These are phyloP conservation scores for Plasmodium coatneyi DNA, from an alignment of 169 alveolate species.

Conservation along the genomic window DNA sequence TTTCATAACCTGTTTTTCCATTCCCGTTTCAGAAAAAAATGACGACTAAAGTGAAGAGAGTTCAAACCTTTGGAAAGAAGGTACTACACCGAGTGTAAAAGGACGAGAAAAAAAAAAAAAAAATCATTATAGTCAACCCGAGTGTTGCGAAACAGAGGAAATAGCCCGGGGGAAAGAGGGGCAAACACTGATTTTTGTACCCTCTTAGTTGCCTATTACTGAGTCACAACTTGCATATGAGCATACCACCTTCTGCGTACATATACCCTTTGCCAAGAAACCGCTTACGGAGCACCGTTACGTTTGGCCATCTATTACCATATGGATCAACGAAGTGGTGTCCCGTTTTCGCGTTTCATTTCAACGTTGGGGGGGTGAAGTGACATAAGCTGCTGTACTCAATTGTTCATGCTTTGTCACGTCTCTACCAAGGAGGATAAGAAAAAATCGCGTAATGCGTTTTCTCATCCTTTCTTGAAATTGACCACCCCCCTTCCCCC, in stretches of 20 bases:
- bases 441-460: not conserved
- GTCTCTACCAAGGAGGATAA: not conserved
- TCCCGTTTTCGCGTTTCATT: not conserved
- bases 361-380: not conserved
- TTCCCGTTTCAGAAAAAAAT: slow-evolving; percentile 26
- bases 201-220: slow-evolving; percentile 12
- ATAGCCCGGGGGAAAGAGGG: not conserved
- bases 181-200: not conserved
- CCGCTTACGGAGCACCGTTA: not conserved
- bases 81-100: not conserved
- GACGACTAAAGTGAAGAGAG: slow-evolving; percentile 85
- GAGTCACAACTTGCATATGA: slow-evolving; percentile 73
- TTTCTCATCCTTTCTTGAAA: not conserved
- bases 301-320: not conserved
- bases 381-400: not conserved
- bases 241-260: not conserved
- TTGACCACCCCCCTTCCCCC: not conserved
- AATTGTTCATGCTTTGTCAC: not conserved
- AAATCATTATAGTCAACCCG: not conserved
- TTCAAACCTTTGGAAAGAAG: slow-evolving; percentile 97
- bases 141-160: not conserved
- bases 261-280: not conserved
- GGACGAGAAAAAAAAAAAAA: not conserved
- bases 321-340: not conserved
- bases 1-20: not conserved